These are phyloP conservation scores for Lathyrus oleraceus DNA, from an alignment of 306 rosid species.

Conservation along the genomic window DNA sequence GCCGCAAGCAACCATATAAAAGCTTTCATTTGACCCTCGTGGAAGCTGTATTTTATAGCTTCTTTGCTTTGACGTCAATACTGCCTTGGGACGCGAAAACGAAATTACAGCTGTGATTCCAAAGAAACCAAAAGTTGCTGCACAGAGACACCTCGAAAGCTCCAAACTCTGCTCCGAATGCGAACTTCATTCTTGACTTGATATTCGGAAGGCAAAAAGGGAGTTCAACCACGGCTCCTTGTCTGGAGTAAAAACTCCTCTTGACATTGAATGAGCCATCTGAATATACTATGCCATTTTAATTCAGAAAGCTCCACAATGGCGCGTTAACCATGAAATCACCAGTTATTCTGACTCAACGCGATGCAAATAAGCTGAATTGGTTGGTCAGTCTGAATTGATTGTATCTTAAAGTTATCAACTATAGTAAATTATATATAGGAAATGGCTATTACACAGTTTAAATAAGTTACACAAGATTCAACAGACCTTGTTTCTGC, in stretches of 20 bases:
- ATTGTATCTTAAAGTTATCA: background rate
- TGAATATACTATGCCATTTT: background rate
- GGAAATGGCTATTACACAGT: background rate
- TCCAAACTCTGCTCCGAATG: background rate
- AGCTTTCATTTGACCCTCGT: no score
- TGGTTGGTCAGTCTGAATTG: background rate
- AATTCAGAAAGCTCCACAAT: background rate
- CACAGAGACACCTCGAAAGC: no score
- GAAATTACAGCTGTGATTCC: no score
- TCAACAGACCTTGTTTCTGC: conserved; percentile 63
- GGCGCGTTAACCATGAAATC: background rate
- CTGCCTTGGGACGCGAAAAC: no score
- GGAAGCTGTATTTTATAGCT: no score
- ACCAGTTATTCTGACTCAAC: background rate
- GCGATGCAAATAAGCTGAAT: background rate
- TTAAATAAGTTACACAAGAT: background rate
- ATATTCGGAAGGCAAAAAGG: background rate
- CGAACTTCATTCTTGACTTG: background rate
- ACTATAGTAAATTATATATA: background rate
- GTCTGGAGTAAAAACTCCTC: background rate
- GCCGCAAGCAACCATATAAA: no score
- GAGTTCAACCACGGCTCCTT: background rate
- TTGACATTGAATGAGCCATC: background rate
- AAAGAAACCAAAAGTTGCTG: no score
- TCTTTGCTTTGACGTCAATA: no score